phyloP scores from a whole-genome alignment of 352 stramenopile genomes.

The Phytophthora melonis region DNA sequence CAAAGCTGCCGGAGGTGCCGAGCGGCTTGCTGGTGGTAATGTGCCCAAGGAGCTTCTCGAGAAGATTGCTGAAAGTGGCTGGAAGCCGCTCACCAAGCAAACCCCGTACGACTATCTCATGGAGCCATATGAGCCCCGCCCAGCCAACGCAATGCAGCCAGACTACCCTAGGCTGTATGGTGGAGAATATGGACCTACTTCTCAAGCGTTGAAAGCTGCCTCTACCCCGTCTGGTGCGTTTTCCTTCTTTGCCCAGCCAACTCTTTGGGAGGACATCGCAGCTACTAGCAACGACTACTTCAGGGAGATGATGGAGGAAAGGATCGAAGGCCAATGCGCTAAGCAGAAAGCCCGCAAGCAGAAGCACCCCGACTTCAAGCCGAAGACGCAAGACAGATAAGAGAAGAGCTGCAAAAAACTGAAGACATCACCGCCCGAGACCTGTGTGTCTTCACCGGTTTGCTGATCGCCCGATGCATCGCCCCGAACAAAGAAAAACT shows the following conservation, averaged over 20 bases:
- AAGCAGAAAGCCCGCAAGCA: no score
- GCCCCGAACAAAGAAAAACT: slow-evolving; percentile 16
- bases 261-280: not conserved
- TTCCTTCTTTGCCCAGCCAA: not conserved
- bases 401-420: no score
- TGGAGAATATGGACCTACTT: not conserved
- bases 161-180: no score
- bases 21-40: not conserved
- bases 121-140: not conserved
- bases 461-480: slow-evolving; percentile 6
- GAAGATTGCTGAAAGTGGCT: not conserved
- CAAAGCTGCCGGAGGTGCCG: not conserved
- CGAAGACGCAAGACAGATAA: no score
- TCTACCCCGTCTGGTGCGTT: not conserved
- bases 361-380: no score
- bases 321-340: not conserved
- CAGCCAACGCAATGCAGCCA: no score
- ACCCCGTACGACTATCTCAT: not conserved
- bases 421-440: not conserved
- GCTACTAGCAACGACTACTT: not conserved
- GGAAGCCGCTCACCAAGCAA: not conserved
- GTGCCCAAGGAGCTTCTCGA: not conserved
- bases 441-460: slow-evolving; percentile 1
- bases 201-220: not conserved
- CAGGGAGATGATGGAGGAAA: not conserved